phyloP scores from a whole-genome alignment of 495 filamentous ascomycete species.

The Neurospora africana region DNA sequence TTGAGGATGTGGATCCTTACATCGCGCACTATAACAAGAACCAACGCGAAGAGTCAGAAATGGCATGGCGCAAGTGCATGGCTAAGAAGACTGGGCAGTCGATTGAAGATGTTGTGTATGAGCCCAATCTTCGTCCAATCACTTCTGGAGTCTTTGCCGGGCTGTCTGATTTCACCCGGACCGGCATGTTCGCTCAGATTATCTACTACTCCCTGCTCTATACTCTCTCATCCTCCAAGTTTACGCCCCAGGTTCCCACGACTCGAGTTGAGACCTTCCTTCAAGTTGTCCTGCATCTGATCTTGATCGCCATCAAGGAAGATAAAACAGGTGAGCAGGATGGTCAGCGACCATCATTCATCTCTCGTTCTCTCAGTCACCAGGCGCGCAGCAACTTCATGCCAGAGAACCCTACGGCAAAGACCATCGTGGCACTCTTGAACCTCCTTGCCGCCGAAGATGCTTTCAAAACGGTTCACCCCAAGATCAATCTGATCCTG shows the following conservation, averaged over 20 bases:
- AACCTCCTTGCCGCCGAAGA: slow-evolving; percentile 63
- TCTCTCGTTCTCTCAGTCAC: slow-evolving; percentile 54
- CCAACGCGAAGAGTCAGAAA: slow-evolving; percentile 92
- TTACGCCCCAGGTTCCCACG: slow-evolving; percentile 59
- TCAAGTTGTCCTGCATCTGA: slow-evolving; percentile 80
- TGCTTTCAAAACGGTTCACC: slow-evolving; percentile 66
- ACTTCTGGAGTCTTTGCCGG: slow-evolving; percentile 62
- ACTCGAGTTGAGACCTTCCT: slow-evolving; percentile 85
- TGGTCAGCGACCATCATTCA: slow-evolving; percentile 47
- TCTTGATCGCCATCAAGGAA: slow-evolving; percentile 72
- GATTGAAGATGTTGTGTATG: slow-evolving; percentile 79
- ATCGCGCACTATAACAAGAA: slow-evolving; percentile 92
- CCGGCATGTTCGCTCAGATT: slow-evolving; percentile 79
- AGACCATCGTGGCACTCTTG: slow-evolving; percentile 65
- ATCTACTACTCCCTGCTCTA: slow-evolving; percentile 82
- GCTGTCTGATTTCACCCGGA: slow-evolving; percentile 67
- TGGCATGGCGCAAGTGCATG: slow-evolving; percentile 71
- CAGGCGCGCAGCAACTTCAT: slow-evolving; percentile 45
- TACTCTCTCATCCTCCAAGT: slow-evolving; percentile 50
- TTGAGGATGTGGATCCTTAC: slow-evolving; percentile 86
- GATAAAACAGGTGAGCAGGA: slow-evolving; percentile 55
- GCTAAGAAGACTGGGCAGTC: slow-evolving; percentile 79
- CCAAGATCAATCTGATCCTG: slow-evolving; percentile 79
- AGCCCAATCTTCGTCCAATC: slow-evolving; percentile 76
- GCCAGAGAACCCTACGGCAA: slow-evolving; percentile 33